These are phyloP conservation scores for Aspergillus alliaceus DNA, from an alignment of 2,329 filamentous ascomycete species.

Conservation along the genomic window DNA sequence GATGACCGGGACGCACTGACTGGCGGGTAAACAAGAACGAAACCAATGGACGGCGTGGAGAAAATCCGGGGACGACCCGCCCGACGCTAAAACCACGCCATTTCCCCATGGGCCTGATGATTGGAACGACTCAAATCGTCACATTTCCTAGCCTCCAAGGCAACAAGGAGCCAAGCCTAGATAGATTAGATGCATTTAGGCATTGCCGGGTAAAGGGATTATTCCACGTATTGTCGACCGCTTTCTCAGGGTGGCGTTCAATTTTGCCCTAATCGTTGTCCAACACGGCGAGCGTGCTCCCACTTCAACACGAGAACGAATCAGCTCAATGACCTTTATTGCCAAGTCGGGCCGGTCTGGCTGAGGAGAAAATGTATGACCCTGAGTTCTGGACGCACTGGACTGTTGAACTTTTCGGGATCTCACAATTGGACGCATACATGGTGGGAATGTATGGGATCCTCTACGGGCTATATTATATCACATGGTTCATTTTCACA, in stretches of 20 bases:
- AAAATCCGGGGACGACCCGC: conserved; percentile 14
- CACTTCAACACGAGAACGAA: not conserved
- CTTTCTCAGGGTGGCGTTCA: not conserved
- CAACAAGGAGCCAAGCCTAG: not conserved
- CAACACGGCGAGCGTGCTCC: not conserved
- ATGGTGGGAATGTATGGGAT: not conserved
- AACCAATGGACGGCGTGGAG: conserved; percentile 2
- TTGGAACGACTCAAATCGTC: not conserved
- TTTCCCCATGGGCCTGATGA: not conserved
- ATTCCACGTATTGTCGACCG: not conserved
- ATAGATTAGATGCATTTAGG: conserved; percentile 9
- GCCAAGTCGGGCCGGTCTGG: conserved; percentile 1
- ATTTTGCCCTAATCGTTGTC: not conserved
- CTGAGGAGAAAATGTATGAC: not conserved
- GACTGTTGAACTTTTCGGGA: not conserved
- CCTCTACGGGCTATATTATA: not conserved
- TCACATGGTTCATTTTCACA: not conserved
- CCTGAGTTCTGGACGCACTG: not conserved
- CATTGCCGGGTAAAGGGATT: conserved; percentile 5
- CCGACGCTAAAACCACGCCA: conserved; percentile 4
- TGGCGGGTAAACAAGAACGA: conserved; percentile 3
- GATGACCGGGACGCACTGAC: not conserved
- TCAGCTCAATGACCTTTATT: conserved; percentile 9
- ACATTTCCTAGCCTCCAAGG: not conserved
- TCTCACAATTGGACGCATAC: not conserved